phyloP scores from a whole-genome alignment of 305 asterid genomes.

The Coffea humblotiana region DNA sequence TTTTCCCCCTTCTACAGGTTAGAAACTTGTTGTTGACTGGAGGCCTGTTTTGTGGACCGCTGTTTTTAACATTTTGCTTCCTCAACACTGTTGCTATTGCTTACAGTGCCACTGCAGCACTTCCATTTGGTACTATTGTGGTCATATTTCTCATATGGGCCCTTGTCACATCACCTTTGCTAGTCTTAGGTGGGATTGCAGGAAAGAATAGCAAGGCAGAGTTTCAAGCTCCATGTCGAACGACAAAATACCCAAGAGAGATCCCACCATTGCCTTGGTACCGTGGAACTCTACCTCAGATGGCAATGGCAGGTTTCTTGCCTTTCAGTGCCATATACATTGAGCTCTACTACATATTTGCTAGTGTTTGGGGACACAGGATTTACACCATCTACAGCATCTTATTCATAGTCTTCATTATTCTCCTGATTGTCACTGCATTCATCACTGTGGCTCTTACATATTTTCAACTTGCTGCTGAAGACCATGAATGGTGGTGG shows the following conservation, averaged over 20 bases:
- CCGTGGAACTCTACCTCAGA: constrained; percentile 42
- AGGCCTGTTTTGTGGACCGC: constrained; percentile 43
- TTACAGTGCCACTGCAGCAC: constrained; percentile 43
- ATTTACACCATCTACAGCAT: constrained; percentile 45
- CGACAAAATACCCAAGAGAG: constrained; percentile 45
- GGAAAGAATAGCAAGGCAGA: constrained; percentile 49
- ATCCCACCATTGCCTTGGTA: constrained; percentile 46
- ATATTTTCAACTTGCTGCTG: constrained; percentile 47
- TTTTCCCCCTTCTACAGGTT: constrained; percentile 26
- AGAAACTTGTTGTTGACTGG: constrained; percentile 44
- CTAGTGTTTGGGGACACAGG: constrained; percentile 49
- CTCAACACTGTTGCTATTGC: constrained; percentile 44
- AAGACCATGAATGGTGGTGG: constrained; percentile 57
- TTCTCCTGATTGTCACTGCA: constrained; percentile 45
- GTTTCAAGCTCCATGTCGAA: constrained; percentile 50
- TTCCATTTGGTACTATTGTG: constrained; percentile 42
- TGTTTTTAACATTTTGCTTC: constrained; percentile 43
- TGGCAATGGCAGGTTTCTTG: constrained; percentile 52
- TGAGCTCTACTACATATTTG: constrained; percentile 45
- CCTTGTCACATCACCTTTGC: constrained; percentile 42
- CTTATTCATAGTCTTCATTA: constrained; percentile 41
- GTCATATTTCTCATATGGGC: constrained; percentile 48
- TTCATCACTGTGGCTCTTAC: constrained; percentile 46
- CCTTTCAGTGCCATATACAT: constrained; percentile 48
- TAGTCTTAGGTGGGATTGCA: constrained; percentile 42